Conservation (phyloP, 2,329 filamentous ascomycete species). For the Harringtonia aguacate region DNA sequence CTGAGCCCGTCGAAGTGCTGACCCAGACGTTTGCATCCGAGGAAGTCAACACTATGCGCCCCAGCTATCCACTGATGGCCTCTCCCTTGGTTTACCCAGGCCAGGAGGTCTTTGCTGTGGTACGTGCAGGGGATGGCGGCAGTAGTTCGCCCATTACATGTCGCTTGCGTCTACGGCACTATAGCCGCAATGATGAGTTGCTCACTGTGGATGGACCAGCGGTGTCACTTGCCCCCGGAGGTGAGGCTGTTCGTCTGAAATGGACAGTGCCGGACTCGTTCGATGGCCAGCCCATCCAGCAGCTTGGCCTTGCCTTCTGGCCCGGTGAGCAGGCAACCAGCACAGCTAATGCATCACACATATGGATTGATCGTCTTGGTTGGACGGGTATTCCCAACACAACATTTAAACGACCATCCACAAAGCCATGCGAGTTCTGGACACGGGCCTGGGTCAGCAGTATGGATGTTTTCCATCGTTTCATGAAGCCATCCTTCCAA, state of each 20-base stretch:
- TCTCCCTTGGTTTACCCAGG: slow-evolving; percentile 19
- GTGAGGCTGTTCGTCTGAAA: slow-evolving; percentile 2
- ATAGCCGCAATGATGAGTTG: slow-evolving; percentile 8
- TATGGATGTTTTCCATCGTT: slow-evolving; percentile 13
- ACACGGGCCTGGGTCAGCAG: slow-evolving; percentile 18
- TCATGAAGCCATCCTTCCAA: slow-evolving; percentile 11
- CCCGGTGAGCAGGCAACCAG: not conserved
- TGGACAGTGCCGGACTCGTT: slow-evolving; percentile 15
- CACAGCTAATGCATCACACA: slow-evolving; percentile 1
- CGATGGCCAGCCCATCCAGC: slow-evolving; percentile 16
- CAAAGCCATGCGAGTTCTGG: slow-evolving; percentile 15
- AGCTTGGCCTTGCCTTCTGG: slow-evolving; percentile 13
- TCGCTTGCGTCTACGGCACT: slow-evolving; percentile 8
- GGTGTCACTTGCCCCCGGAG: slow-evolving; percentile 3
- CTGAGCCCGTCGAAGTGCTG: slow-evolving; percentile 7
- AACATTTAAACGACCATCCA: slow-evolving; percentile 3
- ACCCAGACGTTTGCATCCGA: slow-evolving; percentile 17
- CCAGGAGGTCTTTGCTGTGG: slow-evolving; percentile 12
- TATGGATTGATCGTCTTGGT: slow-evolving; percentile 14
- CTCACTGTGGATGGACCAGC: slow-evolving; percentile 1
- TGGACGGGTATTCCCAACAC: slow-evolving; percentile 13
- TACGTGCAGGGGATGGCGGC: slow-evolving; percentile 3
- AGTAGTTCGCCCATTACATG: not conserved
- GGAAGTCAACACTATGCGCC: slow-evolving; percentile 11
- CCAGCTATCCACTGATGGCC: slow-evolving; percentile 15